Percentiles rank a stretch among this genome's conserved stretches.
Conservation (phyloP, 2,329 filamentous ascomycete genomes). For the Fusarium burgessii region DNA sequence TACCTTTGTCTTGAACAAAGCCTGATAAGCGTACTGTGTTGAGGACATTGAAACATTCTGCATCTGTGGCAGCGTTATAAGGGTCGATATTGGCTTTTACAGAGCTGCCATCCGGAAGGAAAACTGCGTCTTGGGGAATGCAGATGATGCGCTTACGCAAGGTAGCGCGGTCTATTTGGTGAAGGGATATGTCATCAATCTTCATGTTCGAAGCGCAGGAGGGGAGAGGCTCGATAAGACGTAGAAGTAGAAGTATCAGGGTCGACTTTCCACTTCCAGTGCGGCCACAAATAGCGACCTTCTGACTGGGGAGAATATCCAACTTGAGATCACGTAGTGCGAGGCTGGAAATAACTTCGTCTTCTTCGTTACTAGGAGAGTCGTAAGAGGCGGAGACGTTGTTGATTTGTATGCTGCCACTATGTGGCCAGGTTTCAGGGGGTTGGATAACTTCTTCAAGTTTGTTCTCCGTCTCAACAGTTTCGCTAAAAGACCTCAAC, state of each 20-base stretch:
- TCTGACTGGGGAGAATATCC: conserved; percentile 49
- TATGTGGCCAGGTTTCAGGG: conserved; percentile 48
- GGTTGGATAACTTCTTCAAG: conserved; percentile 37
- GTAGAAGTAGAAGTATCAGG: conserved; percentile 55
- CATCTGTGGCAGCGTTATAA: conserved; percentile 44
- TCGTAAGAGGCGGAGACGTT: conserved; percentile 52
- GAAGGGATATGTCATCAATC: conserved; percentile 58
- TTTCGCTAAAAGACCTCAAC: conserved; percentile 42
- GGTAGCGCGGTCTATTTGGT: conserved; percentile 53
- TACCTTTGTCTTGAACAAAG: conserved; percentile 51
- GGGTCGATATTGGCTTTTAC: conserved; percentile 60
- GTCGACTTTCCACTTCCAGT: conserved; percentile 61
- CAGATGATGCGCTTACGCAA: conserved; percentile 63
- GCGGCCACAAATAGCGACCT: conserved; percentile 53
- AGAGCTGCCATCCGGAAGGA: conserved; percentile 59
- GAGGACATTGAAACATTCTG: conserved; percentile 53
- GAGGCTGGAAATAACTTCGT: conserved; percentile 23
- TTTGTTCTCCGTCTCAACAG: conserved; percentile 41
- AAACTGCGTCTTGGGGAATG: conserved; percentile 66
- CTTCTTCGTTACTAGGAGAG: not conserved
- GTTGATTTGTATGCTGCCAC: conserved; percentile 48
- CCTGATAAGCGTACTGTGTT: conserved; percentile 51
- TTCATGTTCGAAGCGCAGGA: conserved; percentile 47
- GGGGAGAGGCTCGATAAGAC: conserved; percentile 55
- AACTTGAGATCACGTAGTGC: conserved; percentile 47